These are phyloP conservation scores for Fagopyrum esculentum DNA, from an alignment of 148 eudicot species.

Conservation along the genomic window DNA sequence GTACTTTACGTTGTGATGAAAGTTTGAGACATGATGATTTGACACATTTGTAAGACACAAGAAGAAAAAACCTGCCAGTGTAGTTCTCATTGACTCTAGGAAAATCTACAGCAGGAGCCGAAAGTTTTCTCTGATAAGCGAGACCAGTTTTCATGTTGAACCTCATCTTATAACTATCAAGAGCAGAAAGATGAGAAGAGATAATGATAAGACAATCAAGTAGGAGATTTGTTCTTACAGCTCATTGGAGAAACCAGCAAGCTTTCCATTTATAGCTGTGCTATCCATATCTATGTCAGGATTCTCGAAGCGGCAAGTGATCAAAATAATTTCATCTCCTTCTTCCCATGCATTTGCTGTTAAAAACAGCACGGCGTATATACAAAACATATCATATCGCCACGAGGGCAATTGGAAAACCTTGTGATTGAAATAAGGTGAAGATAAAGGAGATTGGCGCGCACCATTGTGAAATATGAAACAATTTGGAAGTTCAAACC, in stretches of 20 bases:
- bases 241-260: constrained; percentile 63
- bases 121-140: constrained; percentile 75
- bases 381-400: too few relatives aligned
- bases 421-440: background rate
- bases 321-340: constrained; percentile 87
- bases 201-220: too few relatives aligned
- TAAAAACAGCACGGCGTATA: too few relatives aligned
- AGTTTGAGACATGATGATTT: background rate
- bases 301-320: constrained; percentile 76
- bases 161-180: constrained; percentile 82
- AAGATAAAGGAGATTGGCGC: constrained; percentile 16
- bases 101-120: constrained; percentile 84
- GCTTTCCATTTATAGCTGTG: constrained; percentile 45
- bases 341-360: constrained; percentile 58
- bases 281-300: constrained; percentile 70
- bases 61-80: constrained; percentile 61
- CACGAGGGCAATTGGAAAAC: too few relatives aligned
- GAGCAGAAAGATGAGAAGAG: background rate
- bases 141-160: constrained; percentile 80
- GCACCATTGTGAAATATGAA: constrained; percentile 95
- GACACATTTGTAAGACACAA: too few relatives aligned
- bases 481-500: constrained; percentile 98
- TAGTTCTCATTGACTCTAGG: constrained; percentile 85
- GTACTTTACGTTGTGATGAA: too few relatives aligned
- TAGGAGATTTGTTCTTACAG: constrained; percentile 37